Conservation (phyloP, 2,329 filamentous ascomycete species). For the Stenocarpella maydis region DNA sequence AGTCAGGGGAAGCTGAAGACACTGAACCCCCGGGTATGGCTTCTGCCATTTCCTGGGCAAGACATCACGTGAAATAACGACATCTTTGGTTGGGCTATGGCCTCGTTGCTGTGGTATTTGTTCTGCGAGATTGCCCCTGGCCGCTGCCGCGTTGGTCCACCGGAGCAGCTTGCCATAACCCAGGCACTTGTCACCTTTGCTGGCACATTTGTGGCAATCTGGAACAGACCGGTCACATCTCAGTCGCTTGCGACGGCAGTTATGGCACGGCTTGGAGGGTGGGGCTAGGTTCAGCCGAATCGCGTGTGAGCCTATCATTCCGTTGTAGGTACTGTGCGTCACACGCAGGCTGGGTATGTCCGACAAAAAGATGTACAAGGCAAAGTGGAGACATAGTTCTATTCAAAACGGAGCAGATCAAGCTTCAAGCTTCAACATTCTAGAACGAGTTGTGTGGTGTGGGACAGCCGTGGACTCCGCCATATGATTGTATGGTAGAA, state of each 20-base stretch:
- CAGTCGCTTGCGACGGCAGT: conserved; percentile 67
- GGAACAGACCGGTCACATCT: conserved; percentile 69
- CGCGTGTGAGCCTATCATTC: conserved; percentile 21
- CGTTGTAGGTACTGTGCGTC: conserved; percentile 1
- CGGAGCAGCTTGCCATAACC: conserved; percentile 69
- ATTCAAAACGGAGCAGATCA: not conserved
- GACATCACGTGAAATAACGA: not conserved
- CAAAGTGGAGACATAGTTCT: conserved; percentile 7
- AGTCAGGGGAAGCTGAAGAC: conserved; percentile 38
- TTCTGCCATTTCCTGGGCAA: not conserved
- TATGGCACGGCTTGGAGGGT: conserved; percentile 61
- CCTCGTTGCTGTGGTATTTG: conserved; percentile 24
- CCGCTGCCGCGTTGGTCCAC: conserved; percentile 64
- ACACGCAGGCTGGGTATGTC: conserved; percentile 21
- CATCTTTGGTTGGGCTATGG: not conserved
- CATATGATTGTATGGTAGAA: not conserved
- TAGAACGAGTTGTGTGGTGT: not conserved
- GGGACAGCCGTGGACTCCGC: not conserved
- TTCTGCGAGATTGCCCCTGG: conserved; percentile 54
- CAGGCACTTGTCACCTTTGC: conserved; percentile 64
- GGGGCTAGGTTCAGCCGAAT: conserved; percentile 5
- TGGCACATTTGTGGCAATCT: conserved; percentile 65
- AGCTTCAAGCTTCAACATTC: conserved; percentile 7
- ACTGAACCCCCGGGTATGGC: not conserved
- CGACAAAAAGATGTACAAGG: not conserved